Base-by-base conservation (phyloP, 805 yeast species). In the Lipomyces yamadae region DNA sequence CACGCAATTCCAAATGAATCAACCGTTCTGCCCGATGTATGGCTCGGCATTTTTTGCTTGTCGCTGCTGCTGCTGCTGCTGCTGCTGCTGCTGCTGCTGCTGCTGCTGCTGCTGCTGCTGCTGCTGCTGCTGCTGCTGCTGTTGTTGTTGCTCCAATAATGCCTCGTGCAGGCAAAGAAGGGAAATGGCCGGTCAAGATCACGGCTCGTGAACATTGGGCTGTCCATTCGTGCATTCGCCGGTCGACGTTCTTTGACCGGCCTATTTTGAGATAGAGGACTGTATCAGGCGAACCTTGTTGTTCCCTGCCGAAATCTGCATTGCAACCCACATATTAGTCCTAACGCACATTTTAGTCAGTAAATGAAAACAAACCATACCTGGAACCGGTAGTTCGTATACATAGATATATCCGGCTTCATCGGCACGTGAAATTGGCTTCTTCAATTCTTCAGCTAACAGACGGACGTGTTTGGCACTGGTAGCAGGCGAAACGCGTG, bases 1-100 rank as follows among this genome's bases (percentile, higher is more conserved):
- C 39, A 29, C 67, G 62, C 54, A 70, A 60, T 13, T 70, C 72
- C 11, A 70, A 58, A 50, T 70, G 72, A 15, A 70, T 60, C 30
- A 70, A 59, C 11, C 70, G 53, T 58, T 70, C 72, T n/a, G 72
- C 72, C 24, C 71, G 63, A 42, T 69, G 70, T 35, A 58, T 56
- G 4, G 70, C 68, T 15, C 48, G 18, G 60, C 72, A 69, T 35
- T 33, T 42, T 24, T 24, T 24, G 24, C 24, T 24, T 24, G 24
- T 24, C 1, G 24, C 24, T 24, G 24, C 24, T 24, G 24, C 1
- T 24, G 24, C 24, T 24, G 24, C 1, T 24, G 1, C 1, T 24
- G n/a, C n/a, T 24, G 24, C 24, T 24, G 24, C 24, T 24, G 24
- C 1, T 24, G 24, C 24, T 24, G 24, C 1, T 24, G 1, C 1